Evolutionary conservation across 768 basidiomycete species (phyloP), one percentile per base, ranked within the genome.

Genomic region (Cystobasidium ongulense): DNA sequence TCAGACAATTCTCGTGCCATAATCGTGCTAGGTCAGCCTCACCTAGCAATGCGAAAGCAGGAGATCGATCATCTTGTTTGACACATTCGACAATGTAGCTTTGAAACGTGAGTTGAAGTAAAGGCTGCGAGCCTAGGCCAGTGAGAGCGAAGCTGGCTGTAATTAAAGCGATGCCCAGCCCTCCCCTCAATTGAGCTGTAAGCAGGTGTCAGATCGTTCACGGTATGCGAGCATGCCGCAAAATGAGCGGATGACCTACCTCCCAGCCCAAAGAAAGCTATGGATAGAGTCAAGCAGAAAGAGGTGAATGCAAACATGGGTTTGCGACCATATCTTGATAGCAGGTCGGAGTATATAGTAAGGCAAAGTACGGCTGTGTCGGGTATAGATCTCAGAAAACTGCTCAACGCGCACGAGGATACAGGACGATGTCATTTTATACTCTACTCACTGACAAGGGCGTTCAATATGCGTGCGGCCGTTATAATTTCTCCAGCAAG

Each of bases 71-170:
- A 7, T 71, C 54, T 17, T 4, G 8, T 15, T 71, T 36, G 4
- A 71, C 68, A 29, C 68, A 71, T 15, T 71, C 68, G 4, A 71
- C 68, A 10, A 71, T 59, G 25, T 71, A 71, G 54, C 68, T 71
- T 33, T 71, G 68, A 38, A 71, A 71, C 17, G 68, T 71, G 35
- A 71, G 54, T 38, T 71, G 68, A 17, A 71, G 53, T 5, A 71
- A 38, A 8, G 68, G 68, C 36, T 71, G 68, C 7, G 68, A 71
- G 4, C 68, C 68, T 15, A 71, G 33, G 7, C 68, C 68, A 10
- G 68, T 54, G 13, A 71, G 36, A 46, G 43, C 33, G 17, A 54
- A 71, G 35, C 54, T 71, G 8, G 38, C n/a, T 8, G 54, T 54
- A 53, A 71, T 71, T 7, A 71, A 35, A 23, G 36, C 54, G 8